These are phyloP conservation scores for Achlya hypogyna DNA, from an alignment of 352 stramenopile species.

Conservation along the genomic window DNA sequence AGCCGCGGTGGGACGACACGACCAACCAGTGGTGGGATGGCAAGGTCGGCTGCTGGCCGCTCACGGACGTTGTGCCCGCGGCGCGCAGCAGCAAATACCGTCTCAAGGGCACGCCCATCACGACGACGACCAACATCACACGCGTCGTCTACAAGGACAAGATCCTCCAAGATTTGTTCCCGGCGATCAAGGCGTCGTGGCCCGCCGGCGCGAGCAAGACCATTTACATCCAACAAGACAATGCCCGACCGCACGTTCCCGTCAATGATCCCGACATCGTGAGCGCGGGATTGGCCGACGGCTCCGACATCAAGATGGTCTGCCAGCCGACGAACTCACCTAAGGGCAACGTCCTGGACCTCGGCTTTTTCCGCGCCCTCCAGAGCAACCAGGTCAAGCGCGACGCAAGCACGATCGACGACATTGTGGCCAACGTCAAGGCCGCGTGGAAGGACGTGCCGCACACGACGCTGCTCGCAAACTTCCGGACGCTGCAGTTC, in stretches of 20 bases:
- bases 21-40: conserved; percentile 9
- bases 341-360: background rate
- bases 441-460: background rate
- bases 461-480: background rate
- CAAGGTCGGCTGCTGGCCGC: conserved; percentile 7
- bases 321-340: conserved; percentile 4
- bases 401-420: background rate
- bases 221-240: conserved; percentile 11
- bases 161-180: background rate
- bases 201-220: background rate
- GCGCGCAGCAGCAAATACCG: background rate
- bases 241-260: background rate
- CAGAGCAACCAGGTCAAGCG: background rate
- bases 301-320: background rate
- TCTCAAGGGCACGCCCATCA: background rate
- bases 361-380: conserved; percentile 9
- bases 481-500: background rate
- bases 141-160: background rate
- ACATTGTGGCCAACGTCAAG: no score
- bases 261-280: conserved; percentile 1
- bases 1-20: background rate
- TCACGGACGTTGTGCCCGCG: background rate
- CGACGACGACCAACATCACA: background rate
- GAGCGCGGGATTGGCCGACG: background rate
- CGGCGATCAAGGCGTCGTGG: conserved; percentile 4